Percentiles rank a stretch among this genome's conserved stretches.
phyloP scores from a whole-genome alignment of 2,329 filamentous ascomycete species.

The Septoria linicola region DNA sequence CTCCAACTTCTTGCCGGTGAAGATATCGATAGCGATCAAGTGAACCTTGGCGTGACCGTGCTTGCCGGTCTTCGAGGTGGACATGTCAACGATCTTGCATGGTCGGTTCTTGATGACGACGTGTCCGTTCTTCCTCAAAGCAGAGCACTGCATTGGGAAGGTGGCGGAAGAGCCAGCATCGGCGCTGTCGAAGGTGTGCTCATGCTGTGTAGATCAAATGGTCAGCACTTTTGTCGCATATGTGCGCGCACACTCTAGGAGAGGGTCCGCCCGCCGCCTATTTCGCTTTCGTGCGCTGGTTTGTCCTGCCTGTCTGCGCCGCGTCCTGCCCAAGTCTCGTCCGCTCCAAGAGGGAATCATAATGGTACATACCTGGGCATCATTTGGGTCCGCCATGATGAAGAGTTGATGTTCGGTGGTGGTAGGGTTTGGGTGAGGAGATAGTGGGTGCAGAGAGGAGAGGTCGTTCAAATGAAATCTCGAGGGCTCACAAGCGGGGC shows the following conservation, averaged over 20 bases:
- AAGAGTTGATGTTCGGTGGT: conserved; percentile 39
- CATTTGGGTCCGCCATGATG: conserved; percentile 61
- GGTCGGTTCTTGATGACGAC: conserved; percentile 98
- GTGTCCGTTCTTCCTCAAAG: conserved; percentile 98
- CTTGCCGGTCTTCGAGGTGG: conserved; percentile 99
- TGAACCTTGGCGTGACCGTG: conserved; percentile 99
- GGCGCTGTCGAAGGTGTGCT: conserved; percentile 81
- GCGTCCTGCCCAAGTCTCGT: background rate
- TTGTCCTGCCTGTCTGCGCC: background rate
- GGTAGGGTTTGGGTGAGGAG: conserved; percentile 36
- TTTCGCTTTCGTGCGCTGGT: conserved; percentile 9
- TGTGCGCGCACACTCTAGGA: background rate
- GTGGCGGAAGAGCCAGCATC: conserved; percentile 95
- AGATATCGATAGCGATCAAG: conserved; percentile 96
- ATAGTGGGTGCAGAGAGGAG: conserved; percentile 29
- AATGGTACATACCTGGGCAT: conserved; percentile 58
- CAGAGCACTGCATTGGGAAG: conserved; percentile 98
- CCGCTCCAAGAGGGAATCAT: background rate
- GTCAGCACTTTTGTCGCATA: conserved; percentile 20
- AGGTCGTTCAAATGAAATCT: background rate
- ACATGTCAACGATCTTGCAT: conserved; percentile 99
- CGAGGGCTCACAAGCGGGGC: background rate
- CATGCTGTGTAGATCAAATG: conserved; percentile 44
- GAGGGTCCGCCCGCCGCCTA: conserved; percentile 3
- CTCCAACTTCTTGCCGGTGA: conserved; percentile 99